phyloP scores from a whole-genome alignment of 176 grass and related monocot genomes.

The Zea mays region DNA sequence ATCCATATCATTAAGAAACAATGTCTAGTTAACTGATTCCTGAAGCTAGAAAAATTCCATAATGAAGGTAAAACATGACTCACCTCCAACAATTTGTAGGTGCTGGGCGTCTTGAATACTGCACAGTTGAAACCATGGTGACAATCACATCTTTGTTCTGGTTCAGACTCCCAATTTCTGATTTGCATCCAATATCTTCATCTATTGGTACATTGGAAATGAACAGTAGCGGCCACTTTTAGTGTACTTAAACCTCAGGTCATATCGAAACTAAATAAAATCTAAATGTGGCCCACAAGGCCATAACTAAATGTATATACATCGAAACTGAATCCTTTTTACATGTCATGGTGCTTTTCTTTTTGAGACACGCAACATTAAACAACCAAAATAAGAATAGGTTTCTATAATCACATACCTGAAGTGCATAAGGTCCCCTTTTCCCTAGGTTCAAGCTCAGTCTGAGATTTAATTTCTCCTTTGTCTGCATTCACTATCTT shows the following conservation, averaged over 20 bases:
- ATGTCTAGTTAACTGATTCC: neutral
- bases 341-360: neutral
- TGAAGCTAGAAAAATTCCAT: neutral
- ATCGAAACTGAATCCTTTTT: neutral
- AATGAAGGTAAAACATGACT: neutral
- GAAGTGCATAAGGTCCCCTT: constrained; percentile 10
- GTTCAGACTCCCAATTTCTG: neutral
- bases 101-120: constrained; percentile 5
- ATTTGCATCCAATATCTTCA: neutral
- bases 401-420: constrained; percentile 17
- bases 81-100: constrained; percentile 7
- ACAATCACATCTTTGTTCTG: neutral
- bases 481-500: neutral
- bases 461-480: neutral
- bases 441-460: neutral
- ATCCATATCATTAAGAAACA: constrained; percentile 5
- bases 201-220: constrained; percentile 10
- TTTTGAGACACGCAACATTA: neutral
- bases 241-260: neutral
- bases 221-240: neutral
- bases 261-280: neutral
- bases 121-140: neutral
- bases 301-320: neutral
- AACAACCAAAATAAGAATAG: too few relatives aligned
- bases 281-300: neutral